Base-by-base conservation (phyloP, 1,284 basidiomycete species). In the Pseudozyma thailandica region DNA sequence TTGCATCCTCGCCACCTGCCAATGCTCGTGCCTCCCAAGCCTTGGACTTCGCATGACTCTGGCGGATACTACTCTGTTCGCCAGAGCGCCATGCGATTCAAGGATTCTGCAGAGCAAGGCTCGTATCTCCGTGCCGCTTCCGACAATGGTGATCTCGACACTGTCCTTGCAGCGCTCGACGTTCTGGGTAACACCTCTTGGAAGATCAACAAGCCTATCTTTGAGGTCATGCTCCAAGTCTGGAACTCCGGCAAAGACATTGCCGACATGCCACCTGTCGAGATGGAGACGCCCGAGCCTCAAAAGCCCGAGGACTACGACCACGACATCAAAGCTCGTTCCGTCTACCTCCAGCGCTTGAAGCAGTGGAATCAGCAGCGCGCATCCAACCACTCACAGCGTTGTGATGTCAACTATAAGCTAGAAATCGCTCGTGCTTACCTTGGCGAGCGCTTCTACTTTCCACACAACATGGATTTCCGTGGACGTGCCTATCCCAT, bases 381-480 rank as follows among this genome's bases (percentile, higher is more conserved):
- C 30, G 55, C 73, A 5, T 58, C 73, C 35, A 73, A 74, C 50
- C 95, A 98, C 84, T 92, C 91, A 16, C 91, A 94, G 61, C 87
- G 95, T 43, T 98, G 94, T 84, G 92, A 88, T 80, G 90, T 94
- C 65, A 98, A 98, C 84, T 98, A 98, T 84, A 97, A 94, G 84
- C 89, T 98, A 60, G 95, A 98, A 84, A 96, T 98, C 78, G 95
- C 95, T 2, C 88, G 92, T 57, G 90, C 94, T 50, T 94, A 93
- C 86, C 84, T 93, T 43, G 88, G 88, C 33, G 93, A 98, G 78
- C 89, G 86, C 0, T 91, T 98, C 83, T 98, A 94, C 84, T 88
- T 96, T 65, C 95, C 95, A 0, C 96, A 98, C 85, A 98, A 97
- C 84, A 87, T 98, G 80, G 96, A 99, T 84, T 99, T 98, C 88